phyloP scores from a whole-genome alignment of 1,284 basidiomycete genomes.

The Boletus smithii region DNA sequence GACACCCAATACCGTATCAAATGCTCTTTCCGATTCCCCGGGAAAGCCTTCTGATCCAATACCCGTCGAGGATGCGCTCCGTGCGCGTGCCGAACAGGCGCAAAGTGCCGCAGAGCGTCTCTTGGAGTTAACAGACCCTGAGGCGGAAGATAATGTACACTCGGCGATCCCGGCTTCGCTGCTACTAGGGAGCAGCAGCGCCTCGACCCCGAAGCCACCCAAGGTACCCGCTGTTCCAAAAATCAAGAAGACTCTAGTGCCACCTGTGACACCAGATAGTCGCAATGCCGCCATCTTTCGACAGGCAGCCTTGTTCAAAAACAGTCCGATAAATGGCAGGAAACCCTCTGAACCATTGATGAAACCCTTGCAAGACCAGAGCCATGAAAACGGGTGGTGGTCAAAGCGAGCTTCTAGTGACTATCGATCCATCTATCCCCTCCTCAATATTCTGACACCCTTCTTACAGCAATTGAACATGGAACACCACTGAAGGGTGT shows the following conservation, averaged over 20 bases:
- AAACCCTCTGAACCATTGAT: constrained; percentile 50
- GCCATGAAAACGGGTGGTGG: constrained; percentile 75
- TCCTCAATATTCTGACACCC: constrained; percentile 14
- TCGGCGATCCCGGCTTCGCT: constrained; percentile 57
- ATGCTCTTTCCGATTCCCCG: constrained; percentile 55
- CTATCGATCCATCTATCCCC: constrained; percentile 9
- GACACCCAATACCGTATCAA: constrained; percentile 47
- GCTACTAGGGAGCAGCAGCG: constrained; percentile 44
- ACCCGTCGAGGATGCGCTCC: constrained; percentile 77
- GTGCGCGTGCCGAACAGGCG: constrained; percentile 83
- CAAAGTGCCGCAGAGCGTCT: constrained; percentile 82
- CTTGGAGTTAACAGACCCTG: constrained; percentile 74
- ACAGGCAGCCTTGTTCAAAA: constrained; percentile 73
- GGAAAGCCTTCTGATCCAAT: constrained; percentile 36
- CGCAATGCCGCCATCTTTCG: constrained; percentile 56
- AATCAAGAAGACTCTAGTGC: constrained; percentile 26
- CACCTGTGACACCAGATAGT: constrained; percentile 62
- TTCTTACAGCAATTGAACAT: constrained; percentile 48
- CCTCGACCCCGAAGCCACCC: constrained; percentile 37
- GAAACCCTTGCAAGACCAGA: constrained; percentile 59
- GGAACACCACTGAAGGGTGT: constrained; percentile 41
- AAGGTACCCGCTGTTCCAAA: constrained; percentile 25
- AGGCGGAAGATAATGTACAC: constrained; percentile 52
- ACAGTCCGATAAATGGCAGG: constrained; percentile 63
- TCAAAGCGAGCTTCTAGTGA: constrained; percentile 63